Conservation (phyloP, 1,284 basidiomycete species). For the Irpex sp. region DNA sequence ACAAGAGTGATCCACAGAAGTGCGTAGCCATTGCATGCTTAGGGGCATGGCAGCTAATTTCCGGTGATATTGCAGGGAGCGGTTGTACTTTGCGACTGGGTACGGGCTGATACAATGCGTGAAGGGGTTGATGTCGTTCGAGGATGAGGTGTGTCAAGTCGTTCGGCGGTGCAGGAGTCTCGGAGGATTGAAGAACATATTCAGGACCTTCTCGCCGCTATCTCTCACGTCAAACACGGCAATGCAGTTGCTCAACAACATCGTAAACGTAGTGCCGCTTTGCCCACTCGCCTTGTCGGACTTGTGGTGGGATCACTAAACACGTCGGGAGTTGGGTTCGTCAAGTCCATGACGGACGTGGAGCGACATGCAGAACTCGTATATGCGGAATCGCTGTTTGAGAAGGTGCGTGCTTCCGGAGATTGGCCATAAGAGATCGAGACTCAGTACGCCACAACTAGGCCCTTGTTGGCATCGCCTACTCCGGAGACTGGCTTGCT, state of each 20-base stretch:
- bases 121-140: slow-evolving; percentile 78
- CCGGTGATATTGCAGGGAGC: slow-evolving; percentile 41
- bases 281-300: slow-evolving; percentile 56
- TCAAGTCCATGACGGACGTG: slow-evolving; percentile 78
- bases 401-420: slow-evolving; percentile 47
- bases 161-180: not conserved
- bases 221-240: slow-evolving; percentile 58
- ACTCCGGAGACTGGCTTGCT: slow-evolving; percentile 88
- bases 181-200: not conserved
- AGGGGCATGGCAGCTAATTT: slow-evolving; percentile 9
- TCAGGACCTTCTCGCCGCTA: slow-evolving; percentile 65
- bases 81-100: slow-evolving; percentile 84
- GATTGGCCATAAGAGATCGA: not conserved
- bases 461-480: slow-evolving; percentile 80
- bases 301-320: slow-evolving; percentile 52
- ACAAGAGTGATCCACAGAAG: slow-evolving; percentile 59
- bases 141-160: slow-evolving; percentile 57
- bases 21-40: slow-evolving; percentile 29
- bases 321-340: slow-evolving; percentile 51
- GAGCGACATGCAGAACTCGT: slow-evolving; percentile 93
- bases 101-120: slow-evolving; percentile 79
- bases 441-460: slow-evolving; percentile 19
- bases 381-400: slow-evolving; percentile 84
- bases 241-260: slow-evolving; percentile 58
- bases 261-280: slow-evolving; percentile 54